phyloP scores from a whole-genome alignment of 2,329 filamentous ascomycete species.

The Orbilia oligospora region DNA sequence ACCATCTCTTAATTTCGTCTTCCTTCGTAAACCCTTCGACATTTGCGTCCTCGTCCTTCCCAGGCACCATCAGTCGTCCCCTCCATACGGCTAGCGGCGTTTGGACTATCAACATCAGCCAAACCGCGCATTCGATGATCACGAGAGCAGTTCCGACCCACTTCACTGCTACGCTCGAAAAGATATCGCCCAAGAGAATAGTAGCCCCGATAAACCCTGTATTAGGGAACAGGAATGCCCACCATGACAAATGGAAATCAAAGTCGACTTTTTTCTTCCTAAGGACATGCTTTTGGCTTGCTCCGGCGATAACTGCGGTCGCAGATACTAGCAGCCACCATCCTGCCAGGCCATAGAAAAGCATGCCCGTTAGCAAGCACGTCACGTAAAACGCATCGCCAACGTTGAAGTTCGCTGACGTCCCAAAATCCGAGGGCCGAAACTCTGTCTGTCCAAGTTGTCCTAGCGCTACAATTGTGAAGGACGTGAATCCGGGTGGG shows the following conservation, averaged over 20 bases:
- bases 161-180: constrained; percentile 71
- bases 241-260: constrained; percentile 72
- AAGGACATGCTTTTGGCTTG: constrained; percentile 41
- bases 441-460: constrained; percentile 35
- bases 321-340: constrained; percentile 53
- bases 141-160: constrained; percentile 73
- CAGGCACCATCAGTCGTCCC: constrained; percentile 73
- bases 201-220: constrained; percentile 75
- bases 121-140: constrained; percentile 72
- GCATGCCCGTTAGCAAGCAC: constrained; percentile 42
- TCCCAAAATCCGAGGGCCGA: constrained; percentile 45
- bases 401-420: constrained; percentile 28
- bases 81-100: constrained; percentile 71
- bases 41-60: constrained; percentile 73
- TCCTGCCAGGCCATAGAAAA: constrained; percentile 55
- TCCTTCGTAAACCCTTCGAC: constrained; percentile 42
- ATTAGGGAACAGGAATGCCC: constrained; percentile 78
- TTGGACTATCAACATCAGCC: constrained; percentile 71
- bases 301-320: constrained; percentile 44
- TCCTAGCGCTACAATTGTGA: constrained; percentile 45
- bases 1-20: constrained; percentile 50
- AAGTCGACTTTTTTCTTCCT: constrained; percentile 54
- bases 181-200: constrained; percentile 72
- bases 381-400: constrained; percentile 45
- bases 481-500: constrained; percentile 53